Evolutionary conservation across 73 alveolate species (phyloP).

Genomic region (Breviolum minutum): DNA sequence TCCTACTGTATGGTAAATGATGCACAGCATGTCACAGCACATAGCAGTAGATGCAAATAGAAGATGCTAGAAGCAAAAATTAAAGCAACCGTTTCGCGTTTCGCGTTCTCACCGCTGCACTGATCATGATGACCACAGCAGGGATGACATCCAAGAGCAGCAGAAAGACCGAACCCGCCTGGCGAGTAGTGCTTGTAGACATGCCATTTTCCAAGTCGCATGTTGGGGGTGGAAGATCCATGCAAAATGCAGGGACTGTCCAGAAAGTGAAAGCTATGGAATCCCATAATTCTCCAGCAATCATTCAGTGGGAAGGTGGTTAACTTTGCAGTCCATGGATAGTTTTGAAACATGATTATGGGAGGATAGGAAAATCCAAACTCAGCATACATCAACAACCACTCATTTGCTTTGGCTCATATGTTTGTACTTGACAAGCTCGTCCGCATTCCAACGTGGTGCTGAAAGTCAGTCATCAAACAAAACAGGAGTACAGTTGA

Average conservation of each 20-base stretch:
- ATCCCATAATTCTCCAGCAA: neutral
- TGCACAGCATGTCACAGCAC: too few species aligned
- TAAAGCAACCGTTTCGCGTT: too few species aligned
- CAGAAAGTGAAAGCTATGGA: neutral
- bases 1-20: too few species aligned
- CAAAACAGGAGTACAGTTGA: too few species aligned
- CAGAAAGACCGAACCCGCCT: slow-evolving; percentile 35
- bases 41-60: neutral
- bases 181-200: neutral
- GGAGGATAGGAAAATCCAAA: too few species aligned
- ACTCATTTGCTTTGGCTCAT: too few species aligned
- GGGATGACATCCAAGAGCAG: slow-evolving; percentile 58
- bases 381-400: too few species aligned
- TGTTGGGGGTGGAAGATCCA: neutral
- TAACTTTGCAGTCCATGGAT: neutral
- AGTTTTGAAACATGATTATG: neutral
- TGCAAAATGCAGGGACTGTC: neutral
- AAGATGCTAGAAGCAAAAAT: neutral
- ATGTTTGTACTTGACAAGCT: too few species aligned
- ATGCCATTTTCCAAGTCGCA: neutral
- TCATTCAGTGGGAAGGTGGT: neutral
- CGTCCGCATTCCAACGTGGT: too few species aligned
- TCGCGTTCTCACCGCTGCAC: neutral
- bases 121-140: slow-evolving; percentile 30
- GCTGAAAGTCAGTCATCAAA: too few species aligned